Conservation (phyloP, 768 basidiomycete genomes). For the Suillus occidentalis region DNA sequence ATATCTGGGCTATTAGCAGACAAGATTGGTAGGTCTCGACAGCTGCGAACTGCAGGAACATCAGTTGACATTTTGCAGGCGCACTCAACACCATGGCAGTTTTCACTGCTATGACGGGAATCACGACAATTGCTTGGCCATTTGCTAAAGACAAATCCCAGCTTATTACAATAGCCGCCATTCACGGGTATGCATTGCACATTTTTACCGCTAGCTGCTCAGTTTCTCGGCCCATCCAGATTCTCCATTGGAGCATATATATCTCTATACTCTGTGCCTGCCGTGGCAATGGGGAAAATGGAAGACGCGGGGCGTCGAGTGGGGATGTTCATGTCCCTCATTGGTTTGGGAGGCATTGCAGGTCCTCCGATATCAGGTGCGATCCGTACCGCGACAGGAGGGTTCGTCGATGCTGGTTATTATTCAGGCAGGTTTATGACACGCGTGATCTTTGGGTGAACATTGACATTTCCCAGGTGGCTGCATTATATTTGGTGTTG, state of each 20-base stretch:
- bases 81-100: slow-evolving; percentile 69
- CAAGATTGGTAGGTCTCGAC: slow-evolving; percentile 39
- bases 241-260: slow-evolving; percentile 64
- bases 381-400: slow-evolving; percentile 52
- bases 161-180: slow-evolving; percentile 52
- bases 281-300: slow-evolving; percentile 58
- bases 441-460: not conserved
- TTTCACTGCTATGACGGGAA: slow-evolving; percentile 52
- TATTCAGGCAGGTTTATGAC: slow-evolving; percentile 39
- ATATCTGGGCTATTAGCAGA: slow-evolving; percentile 55
- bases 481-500: slow-evolving; percentile 40
- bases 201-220: not conserved
- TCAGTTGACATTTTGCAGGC: slow-evolving; percentile 39
- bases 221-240: slow-evolving; percentile 29
- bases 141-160: slow-evolving; percentile 45
- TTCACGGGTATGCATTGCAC: slow-evolving; percentile 57
- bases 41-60: not conserved
- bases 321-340: slow-evolving; percentile 63
- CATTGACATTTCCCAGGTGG: slow-evolving; percentile 28
- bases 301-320: slow-evolving; percentile 63
- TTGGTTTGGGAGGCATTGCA: slow-evolving; percentile 60
- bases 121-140: slow-evolving; percentile 72
- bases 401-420: slow-evolving; percentile 36
- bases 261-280: slow-evolving; percentile 54
- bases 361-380: slow-evolving; percentile 78